phyloP scores from a whole-genome alignment of 2,329 filamentous ascomycete genomes.

The Fusarium fujikuroi region DNA sequence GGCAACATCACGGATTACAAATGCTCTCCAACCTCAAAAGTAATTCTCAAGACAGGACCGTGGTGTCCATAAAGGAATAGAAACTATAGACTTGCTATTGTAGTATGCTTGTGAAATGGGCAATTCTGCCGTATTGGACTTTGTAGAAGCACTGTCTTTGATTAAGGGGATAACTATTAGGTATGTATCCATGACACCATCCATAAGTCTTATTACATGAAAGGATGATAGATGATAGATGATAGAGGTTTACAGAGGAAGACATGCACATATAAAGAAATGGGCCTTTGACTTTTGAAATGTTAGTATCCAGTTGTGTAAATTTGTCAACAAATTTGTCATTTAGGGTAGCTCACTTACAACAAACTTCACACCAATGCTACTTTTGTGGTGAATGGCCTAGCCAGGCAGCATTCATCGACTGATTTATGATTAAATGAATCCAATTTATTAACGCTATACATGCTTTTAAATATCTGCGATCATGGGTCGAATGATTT shows the following conservation, averaged over 20 bases:
- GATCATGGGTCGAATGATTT: constrained; percentile 33
- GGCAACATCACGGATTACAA: background rate
- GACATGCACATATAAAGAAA: background rate
- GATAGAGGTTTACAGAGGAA: too few relatives aligned
- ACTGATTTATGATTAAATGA: too few relatives aligned
- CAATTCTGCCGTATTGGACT: accelerated
- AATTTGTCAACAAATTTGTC: accelerated
- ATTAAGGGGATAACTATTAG: accelerated
- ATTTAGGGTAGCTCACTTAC: background rate
- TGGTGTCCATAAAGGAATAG: background rate
- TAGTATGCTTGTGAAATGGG: accelerated
- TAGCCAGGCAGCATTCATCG: background rate
- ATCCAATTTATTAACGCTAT: constrained; percentile 11
- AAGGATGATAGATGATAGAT: background rate
- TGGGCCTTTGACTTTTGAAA: accelerated
- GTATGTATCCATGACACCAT: background rate
- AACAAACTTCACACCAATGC: background rate
- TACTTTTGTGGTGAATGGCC: accelerated
- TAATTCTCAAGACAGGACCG: accelerated
- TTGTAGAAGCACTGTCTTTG: accelerated
- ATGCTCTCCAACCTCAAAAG: background rate
- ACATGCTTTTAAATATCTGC: background rate
- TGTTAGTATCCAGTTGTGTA: accelerated
- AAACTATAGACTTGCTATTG: accelerated
- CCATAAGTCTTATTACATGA: background rate